Evolutionary conservation across 2,329 filamentous ascomycete species (phyloP).

Genomic region (Trichophyton schoenleinii): DNA sequence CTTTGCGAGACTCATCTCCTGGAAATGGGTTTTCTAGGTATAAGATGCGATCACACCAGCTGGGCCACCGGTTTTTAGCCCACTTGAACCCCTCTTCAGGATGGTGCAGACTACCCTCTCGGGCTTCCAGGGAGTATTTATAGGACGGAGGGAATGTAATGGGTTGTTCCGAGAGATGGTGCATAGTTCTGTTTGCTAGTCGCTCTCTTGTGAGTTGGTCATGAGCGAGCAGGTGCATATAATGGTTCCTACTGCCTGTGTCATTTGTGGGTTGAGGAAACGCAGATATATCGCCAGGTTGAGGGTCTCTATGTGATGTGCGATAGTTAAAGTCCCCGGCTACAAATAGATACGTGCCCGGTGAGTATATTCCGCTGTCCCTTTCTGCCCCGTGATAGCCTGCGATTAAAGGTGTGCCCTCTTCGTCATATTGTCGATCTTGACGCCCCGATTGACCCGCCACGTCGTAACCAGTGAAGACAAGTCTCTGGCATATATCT

Average conservation of each 20-base stretch:
- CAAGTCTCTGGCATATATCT: constrained; percentile 63
- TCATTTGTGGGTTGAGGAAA: constrained; percentile 52
- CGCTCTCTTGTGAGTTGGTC: constrained; percentile 74
- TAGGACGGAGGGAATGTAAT: constrained; percentile 85
- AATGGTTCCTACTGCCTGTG: constrained; percentile 46
- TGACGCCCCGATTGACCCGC: constrained; percentile 27
- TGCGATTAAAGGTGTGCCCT: constrained; percentile 22
- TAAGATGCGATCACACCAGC: constrained; percentile 86
- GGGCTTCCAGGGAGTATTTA: constrained; percentile 54
- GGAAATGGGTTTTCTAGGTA: constrained; percentile 54
- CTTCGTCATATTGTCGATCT: constrained; percentile 19
- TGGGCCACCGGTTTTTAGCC: constrained; percentile 72
- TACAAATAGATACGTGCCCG: constrained; percentile 67
- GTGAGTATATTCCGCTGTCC: constrained; percentile 52
- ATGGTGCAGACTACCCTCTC: constrained; percentile 25
- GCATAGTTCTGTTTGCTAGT: constrained; percentile 55
- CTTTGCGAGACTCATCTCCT: constrained; percentile 24
- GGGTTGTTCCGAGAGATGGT: constrained; percentile 61
- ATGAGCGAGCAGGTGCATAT: constrained; percentile 50
- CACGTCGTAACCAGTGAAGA: constrained; percentile 45
- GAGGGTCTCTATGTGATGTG: constrained; percentile 56
- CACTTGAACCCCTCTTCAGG: constrained; percentile 49
- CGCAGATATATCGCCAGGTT: constrained; percentile 40
- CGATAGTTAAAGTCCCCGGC: constrained; percentile 93
- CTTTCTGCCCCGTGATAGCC: constrained; percentile 21